Percentiles rank a stretch among this genome's conserved stretches.
Conservation (phyloP, 1,139 yeast species). For the Magnusiomyces suaveolens region DNA sequence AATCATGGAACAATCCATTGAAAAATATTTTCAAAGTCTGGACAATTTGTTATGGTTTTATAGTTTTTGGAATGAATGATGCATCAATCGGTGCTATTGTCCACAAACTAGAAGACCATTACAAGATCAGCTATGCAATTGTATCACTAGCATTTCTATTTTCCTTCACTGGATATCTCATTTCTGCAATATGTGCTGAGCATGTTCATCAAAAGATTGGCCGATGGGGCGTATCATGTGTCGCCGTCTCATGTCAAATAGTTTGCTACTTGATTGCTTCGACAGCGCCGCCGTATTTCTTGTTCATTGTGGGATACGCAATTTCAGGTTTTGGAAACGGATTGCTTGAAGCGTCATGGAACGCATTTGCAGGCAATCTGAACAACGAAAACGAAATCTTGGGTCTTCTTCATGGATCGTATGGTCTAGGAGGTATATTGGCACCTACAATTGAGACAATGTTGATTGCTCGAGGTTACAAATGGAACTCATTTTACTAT, state of each 20-base stretch:
- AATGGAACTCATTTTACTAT: conserved; percentile 48
- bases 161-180: conserved; percentile 32
- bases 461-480: conserved; percentile 39
- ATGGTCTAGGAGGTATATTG: conserved; percentile 56
- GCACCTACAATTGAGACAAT: conserved; percentile 52
- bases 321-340: conserved; percentile 56
- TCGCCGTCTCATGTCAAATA: conserved; percentile 34
- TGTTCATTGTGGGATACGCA: conserved; percentile 45
- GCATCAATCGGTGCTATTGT: conserved; percentile 25
- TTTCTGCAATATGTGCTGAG: conserved; percentile 32
- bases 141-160: conserved; percentile 27
- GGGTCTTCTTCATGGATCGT: conserved; percentile 49
- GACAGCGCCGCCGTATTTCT: conserved; percentile 34
- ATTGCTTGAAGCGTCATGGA: conserved; percentile 45
- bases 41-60: conserved; percentile 23
- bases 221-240: conserved; percentile 32
- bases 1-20: conserved; percentile 10
- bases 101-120: conserved; percentile 25
- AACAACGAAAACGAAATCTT: conserved; percentile 42
- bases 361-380: conserved; percentile 46
- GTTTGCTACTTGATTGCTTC: conserved; percentile 38
- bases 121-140: conserved; percentile 22
- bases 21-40: conserved; percentile 15
- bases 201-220: conserved; percentile 37
- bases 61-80: conserved; percentile 28